Evolutionary conservation across 2,329 filamentous ascomycete genomes (phyloP).

Genomic region (Fusarium ambrosium): DNA sequence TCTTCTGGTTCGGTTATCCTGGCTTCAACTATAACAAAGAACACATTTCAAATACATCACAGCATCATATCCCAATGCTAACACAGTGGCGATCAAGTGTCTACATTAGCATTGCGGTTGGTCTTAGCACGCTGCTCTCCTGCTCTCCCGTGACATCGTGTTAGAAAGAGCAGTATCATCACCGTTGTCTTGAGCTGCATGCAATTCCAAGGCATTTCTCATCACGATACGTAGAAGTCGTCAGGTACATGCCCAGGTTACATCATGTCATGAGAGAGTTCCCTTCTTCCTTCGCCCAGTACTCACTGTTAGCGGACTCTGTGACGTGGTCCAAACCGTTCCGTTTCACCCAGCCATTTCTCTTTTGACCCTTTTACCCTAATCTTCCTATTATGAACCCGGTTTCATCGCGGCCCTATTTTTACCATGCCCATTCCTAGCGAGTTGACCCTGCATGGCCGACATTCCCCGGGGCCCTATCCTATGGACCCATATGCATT

Average conservation of each 20-base stretch:
- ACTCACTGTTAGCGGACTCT: not conserved
- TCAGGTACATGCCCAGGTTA: not conserved
- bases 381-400: not conserved
- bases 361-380: not conserved
- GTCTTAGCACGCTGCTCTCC: slow-evolving; percentile 6
- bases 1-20: no score
- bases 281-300: not conserved
- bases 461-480: not conserved
- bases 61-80: no score
- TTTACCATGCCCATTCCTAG: not conserved
- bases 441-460: no score
- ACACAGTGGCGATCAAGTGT: no score
- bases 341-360: not conserved
- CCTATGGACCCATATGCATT: not conserved
- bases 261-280: not conserved
- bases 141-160: not conserved
- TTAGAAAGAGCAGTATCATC: not conserved
- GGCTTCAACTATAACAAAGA: no score
- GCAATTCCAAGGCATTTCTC: not conserved
- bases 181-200: not conserved
- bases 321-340: not conserved
- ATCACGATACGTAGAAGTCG: not conserved
- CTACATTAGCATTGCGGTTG: no score
- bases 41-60: no score
- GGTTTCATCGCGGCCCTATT: not conserved